These are phyloP conservation scores for Aspergillus sp. DNA, from an alignment of 2,329 filamentous ascomycete genomes.

Conservation along the genomic window DNA sequence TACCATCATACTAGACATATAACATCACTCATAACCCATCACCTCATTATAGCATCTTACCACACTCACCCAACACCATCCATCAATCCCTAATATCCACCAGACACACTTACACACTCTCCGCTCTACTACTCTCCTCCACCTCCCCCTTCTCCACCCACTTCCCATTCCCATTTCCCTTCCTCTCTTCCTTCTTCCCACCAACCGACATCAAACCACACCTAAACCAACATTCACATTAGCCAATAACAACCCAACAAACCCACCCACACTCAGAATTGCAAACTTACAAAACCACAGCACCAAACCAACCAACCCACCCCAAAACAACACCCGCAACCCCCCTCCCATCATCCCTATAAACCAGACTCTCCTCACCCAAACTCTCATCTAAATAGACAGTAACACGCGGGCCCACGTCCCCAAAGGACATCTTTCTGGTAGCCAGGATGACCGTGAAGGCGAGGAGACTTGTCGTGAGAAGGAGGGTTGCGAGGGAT, in stretches of 20 bases:
- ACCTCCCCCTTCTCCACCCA: background rate
- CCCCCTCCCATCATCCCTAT: background rate
- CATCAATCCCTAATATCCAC: background rate
- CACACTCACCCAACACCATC: background rate
- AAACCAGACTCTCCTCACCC: background rate
- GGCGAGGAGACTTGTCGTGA: background rate
- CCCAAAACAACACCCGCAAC: background rate
- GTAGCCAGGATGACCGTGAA: background rate
- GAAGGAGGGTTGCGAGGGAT: background rate
- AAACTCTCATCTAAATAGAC: background rate
- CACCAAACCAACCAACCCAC: background rate
- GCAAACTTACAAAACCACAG: background rate
- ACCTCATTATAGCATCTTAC: background rate
- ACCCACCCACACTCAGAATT: background rate
- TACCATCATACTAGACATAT: background rate
- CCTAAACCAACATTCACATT: background rate
- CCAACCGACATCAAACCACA: background rate
- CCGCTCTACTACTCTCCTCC: constrained; percentile 1
- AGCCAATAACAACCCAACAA: background rate
- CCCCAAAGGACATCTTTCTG: background rate
- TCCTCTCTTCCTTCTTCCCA: background rate
- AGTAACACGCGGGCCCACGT: background rate
- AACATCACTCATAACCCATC: background rate
- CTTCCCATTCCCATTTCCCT: background rate
- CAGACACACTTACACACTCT: background rate